Evolutionary conservation across 1,139 yeast genomes (phyloP).

Genomic region (Hyphopichia khmerensis): DNA sequence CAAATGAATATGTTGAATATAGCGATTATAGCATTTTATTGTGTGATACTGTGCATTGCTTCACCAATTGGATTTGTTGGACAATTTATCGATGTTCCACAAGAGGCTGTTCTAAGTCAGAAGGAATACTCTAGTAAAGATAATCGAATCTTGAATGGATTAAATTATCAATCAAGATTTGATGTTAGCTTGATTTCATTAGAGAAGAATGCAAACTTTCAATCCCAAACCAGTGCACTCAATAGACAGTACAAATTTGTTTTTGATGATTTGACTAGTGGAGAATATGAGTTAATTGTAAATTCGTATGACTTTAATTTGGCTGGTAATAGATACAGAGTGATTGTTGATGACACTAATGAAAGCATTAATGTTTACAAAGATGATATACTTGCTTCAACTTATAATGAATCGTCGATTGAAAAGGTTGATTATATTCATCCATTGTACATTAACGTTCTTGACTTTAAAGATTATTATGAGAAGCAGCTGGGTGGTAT

Average conservation of each 20-base stretch:
- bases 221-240: slow-evolving; percentile 15
- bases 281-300: slow-evolving; percentile 35
- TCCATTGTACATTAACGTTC: slow-evolving; percentile 24
- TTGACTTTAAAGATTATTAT: slow-evolving; percentile 31
- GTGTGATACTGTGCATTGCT: slow-evolving; percentile 1
- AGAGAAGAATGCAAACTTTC: slow-evolving; percentile 8
- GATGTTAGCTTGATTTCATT: slow-evolving; percentile 24
- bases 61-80: slow-evolving; percentile 15
- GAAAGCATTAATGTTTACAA: slow-evolving; percentile 19
- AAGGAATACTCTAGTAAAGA: slow-evolving; percentile 1
- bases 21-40: not conserved
- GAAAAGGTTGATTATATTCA: slow-evolving; percentile 12
- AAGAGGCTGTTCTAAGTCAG: slow-evolving; percentile 6
- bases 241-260: slow-evolving; percentile 26
- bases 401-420: slow-evolving; percentile 18
- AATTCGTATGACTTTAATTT: slow-evolving; percentile 40
- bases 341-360: slow-evolving; percentile 22
- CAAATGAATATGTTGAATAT: not conserved
- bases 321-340: slow-evolving; percentile 22
- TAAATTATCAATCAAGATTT: slow-evolving; percentile 36
- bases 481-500: slow-evolving; percentile 34
- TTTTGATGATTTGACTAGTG: slow-evolving; percentile 24
- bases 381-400: slow-evolving; percentile 17
- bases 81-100: slow-evolving; percentile 24
- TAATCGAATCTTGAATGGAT: slow-evolving; percentile 26